phyloP scores from a whole-genome alignment of 176 grass and related monocot genomes.

The Eleusine coracana region DNA sequence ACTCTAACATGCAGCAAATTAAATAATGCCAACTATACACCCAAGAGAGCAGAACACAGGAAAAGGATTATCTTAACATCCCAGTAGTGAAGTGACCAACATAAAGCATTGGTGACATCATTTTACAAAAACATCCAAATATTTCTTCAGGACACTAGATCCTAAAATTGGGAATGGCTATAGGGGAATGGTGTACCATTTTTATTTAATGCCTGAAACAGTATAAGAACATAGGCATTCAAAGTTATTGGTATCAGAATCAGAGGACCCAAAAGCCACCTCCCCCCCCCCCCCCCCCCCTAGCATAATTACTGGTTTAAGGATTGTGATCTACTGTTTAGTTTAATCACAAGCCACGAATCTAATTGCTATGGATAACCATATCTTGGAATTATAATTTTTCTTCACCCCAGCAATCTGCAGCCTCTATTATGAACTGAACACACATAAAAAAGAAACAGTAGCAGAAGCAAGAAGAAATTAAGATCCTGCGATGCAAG shows the following conservation, averaged over 20 bases:
- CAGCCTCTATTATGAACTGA: not conserved
- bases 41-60: not conserved
- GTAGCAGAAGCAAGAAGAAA: not conserved
- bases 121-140: not conserved
- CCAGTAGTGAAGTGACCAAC: not conserved
- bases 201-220: slow-evolving; percentile 11
- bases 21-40: slow-evolving; percentile 20
- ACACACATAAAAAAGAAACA: not conserved
- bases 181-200: not conserved
- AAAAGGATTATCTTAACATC: not conserved
- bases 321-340: too few relatives aligned
- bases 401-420: not conserved
- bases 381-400: slow-evolving; percentile 1
- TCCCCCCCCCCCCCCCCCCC: too few relatives aligned
- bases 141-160: not conserved
- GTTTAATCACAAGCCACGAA: not conserved
- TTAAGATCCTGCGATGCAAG: not conserved
- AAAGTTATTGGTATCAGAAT: not conserved
- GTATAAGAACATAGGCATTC: not conserved
- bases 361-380: not conserved
- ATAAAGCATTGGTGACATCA: not conserved
- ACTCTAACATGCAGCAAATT: slow-evolving; percentile 1
- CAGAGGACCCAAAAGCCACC: not conserved
- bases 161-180: not conserved
- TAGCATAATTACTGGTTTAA: not conserved